These are phyloP conservation scores for Micromonas commoda DNA, from an alignment of 139 green algal species.

Conservation along the genomic window DNA sequence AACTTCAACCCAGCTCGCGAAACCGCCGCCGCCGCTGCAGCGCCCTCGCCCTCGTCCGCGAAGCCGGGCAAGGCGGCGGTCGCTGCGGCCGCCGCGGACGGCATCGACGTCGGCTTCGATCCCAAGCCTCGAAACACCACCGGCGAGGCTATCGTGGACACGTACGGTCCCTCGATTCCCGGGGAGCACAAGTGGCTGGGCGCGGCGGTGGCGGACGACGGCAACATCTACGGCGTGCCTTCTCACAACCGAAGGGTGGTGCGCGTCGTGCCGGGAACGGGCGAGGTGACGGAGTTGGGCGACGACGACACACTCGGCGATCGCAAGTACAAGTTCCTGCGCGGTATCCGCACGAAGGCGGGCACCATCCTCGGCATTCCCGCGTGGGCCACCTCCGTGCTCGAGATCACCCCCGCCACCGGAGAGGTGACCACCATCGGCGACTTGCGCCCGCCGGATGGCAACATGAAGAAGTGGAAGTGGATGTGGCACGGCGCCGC, in stretches of 20 bases:
- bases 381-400: constrained; percentile 10
- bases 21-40: not conserved
- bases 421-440: constrained; percentile 2
- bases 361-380: constrained; percentile 1
- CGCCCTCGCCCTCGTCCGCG: not conserved
- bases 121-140: too few species aligned
- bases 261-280: constrained; percentile 6
- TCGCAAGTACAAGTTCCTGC: constrained; percentile 11
- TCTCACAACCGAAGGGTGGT: constrained; percentile 14
- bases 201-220: constrained; percentile 1
- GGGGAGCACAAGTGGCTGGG: constrained; percentile 26
- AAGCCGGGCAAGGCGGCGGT: too few species aligned
- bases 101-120: too few species aligned
- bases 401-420: not conserved
- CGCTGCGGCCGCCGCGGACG: too few species aligned
- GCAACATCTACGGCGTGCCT: constrained; percentile 28
- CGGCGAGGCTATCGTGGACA: not conserved
- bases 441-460: too few species aligned
- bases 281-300: constrained; percentile 8
- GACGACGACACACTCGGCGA: not conserved
- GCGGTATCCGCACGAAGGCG: not conserved
- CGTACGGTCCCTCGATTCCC: not conserved
- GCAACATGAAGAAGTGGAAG: not conserved
- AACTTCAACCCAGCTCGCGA: not conserved
- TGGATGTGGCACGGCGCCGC: constrained; percentile 28